Conservation (phyloP, 306 rosid species). For the Dryas alaskensis region DNA sequence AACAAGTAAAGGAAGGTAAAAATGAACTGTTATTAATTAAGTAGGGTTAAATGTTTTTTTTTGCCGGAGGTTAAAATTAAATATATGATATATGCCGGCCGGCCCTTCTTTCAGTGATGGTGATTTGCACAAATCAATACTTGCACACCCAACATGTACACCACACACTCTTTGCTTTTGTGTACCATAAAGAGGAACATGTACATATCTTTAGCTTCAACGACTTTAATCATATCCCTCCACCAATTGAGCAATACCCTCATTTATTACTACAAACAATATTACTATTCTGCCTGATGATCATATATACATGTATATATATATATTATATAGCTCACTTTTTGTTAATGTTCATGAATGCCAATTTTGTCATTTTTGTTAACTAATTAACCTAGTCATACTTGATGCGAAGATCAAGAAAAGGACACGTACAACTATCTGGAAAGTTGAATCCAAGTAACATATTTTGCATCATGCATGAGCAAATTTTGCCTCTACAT, state of each 20-base stretch:
- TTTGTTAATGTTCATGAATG: too few relatives aligned
- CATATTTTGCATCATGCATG: slow-evolving; percentile 27
- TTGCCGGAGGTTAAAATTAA: too few relatives aligned
- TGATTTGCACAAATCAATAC: slow-evolving; percentile 25
- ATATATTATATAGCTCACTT: not conserved
- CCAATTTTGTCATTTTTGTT: not conserved
- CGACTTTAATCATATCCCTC: too few relatives aligned
- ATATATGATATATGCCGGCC: too few relatives aligned
- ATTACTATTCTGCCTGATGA: too few relatives aligned
- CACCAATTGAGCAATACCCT: too few relatives aligned
- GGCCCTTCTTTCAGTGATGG: slow-evolving; percentile 19
- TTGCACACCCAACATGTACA: not conserved
- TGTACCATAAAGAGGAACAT: not conserved
- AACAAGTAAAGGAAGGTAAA: too few relatives aligned
- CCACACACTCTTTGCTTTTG: not conserved
- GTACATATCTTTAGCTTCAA: not conserved
- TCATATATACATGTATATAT: not conserved
- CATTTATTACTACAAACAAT: too few relatives aligned
- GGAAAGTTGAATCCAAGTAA: not conserved
- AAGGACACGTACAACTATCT: not conserved
- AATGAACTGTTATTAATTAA: too few relatives aligned
- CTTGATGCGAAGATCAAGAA: not conserved
- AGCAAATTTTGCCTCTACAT: slow-evolving; percentile 20
- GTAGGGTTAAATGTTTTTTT: too few relatives aligned
- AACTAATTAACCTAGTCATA: not conserved